These are phyloP conservation scores for Ormosia semicastrata DNA, from an alignment of 306 rosid species.

Conservation along the genomic window DNA sequence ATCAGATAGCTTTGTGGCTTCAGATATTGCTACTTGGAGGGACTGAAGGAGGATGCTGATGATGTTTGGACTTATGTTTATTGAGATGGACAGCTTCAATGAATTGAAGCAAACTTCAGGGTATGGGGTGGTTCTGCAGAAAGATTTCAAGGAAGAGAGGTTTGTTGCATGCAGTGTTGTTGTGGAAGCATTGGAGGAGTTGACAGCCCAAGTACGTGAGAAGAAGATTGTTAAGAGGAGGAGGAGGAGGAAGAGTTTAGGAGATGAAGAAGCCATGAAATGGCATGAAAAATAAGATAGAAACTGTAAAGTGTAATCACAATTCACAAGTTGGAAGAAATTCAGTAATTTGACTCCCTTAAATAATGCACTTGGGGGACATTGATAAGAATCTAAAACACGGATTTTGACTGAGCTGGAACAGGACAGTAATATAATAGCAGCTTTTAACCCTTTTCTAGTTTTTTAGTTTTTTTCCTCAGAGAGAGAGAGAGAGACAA, in stretches of 20 bases:
- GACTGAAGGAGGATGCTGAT: slow-evolving; percentile 56
- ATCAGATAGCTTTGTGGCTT: slow-evolving; percentile 61
- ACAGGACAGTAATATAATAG: not conserved
- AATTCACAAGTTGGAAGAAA: not conserved
- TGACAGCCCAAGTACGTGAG: slow-evolving; percentile 11
- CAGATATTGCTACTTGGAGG: slow-evolving; percentile 61
- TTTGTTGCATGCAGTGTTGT: slow-evolving; percentile 17
- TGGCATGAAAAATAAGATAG: not conserved
- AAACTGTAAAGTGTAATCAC: not conserved
- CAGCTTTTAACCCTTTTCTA: not conserved
- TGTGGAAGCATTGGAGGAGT: slow-evolving; percentile 34
- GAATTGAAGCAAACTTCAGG: slow-evolving; percentile 66
- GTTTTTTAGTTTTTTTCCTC: not conserved
- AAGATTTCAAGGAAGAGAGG: slow-evolving; percentile 47
- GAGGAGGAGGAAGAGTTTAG: slow-evolving; percentile 33
- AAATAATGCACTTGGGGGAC: slow-evolving; percentile 23
- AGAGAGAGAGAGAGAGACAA: not conserved
- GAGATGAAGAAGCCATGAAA: slow-evolving; percentile 54
- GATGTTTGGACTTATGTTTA: slow-evolving; percentile 68
- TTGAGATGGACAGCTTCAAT: slow-evolving; percentile 67
- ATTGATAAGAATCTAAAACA: slow-evolving; percentile 6
- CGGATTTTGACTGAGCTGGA: not conserved
- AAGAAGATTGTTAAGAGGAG: slow-evolving; percentile 20
- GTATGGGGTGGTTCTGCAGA: slow-evolving; percentile 67
- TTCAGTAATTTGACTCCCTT: not conserved